A percentile compares a stretch with the other conserved stretches of the same genome.
Evolutionary conservation across 2,329 filamentous ascomycete species (phyloP).

Genomic region (Ascochyta lentis): DNA sequence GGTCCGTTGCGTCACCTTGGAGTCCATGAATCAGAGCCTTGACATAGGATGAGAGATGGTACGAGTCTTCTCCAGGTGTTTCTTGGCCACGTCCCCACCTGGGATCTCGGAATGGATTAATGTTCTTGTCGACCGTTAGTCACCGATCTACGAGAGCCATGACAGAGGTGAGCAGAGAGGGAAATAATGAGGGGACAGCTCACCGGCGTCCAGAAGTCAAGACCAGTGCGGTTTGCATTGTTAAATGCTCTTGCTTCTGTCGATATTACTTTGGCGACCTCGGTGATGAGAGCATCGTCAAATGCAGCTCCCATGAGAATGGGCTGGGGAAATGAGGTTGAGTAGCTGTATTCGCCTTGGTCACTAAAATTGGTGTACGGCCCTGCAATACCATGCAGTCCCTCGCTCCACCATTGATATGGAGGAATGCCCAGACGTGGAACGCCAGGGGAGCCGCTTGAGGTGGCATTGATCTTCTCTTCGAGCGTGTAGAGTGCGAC

Average conservation of each 20-base stretch:
- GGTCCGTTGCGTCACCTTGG: slow-evolving; percentile 53
- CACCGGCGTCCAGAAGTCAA: slow-evolving; percentile 11
- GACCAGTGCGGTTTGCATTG: slow-evolving; percentile 56
- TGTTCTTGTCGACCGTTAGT: slow-evolving; percentile 52
- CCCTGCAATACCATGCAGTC: slow-evolving; percentile 66
- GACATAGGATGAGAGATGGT: slow-evolving; percentile 60
- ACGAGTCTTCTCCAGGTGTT: slow-evolving; percentile 65
- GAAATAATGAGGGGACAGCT: background rate
- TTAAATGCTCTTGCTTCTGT: slow-evolving; percentile 71
- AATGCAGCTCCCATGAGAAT: slow-evolving; percentile 69
- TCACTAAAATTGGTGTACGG: slow-evolving; percentile 64
- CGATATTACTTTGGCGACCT: slow-evolving; percentile 63
- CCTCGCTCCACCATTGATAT: slow-evolving; percentile 64
- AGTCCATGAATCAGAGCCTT: slow-evolving; percentile 62
- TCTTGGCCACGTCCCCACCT: slow-evolving; percentile 62
- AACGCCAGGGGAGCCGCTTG: slow-evolving; percentile 51
- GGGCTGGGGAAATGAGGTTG: slow-evolving; percentile 71
- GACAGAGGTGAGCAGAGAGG: too few relatives aligned
- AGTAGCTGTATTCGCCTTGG: slow-evolving; percentile 63
- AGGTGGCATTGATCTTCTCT: slow-evolving; percentile 61
- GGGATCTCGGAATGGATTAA: slow-evolving; percentile 70
- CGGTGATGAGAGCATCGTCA: slow-evolving; percentile 66
- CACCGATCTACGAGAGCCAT: background rate
- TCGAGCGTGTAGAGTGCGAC: slow-evolving; percentile 37
- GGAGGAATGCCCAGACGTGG: slow-evolving; percentile 63